These are phyloP conservation scores for Pichia sp. DNA, from an alignment of 1,139 yeast genomes.

Conservation along the genomic window DNA sequence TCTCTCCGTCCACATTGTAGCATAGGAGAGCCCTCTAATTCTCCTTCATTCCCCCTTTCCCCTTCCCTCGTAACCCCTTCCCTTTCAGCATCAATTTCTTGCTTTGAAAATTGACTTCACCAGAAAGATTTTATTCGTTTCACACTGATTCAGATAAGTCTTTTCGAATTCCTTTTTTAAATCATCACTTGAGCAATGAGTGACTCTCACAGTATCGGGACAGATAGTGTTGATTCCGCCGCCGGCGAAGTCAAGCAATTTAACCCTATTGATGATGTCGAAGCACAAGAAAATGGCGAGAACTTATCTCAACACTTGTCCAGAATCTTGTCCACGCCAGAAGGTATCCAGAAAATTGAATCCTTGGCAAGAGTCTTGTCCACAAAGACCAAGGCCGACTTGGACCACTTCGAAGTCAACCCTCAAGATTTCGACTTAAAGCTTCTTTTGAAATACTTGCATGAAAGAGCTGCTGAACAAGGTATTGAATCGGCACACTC, in stretches of 20 bases:
- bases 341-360: slow-evolving; percentile 26
- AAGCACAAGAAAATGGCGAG: slow-evolving; percentile 24
- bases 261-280: slow-evolving; percentile 24
- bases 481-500: slow-evolving; percentile 45
- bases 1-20: background rate
- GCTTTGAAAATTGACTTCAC: slow-evolving; percentile 6
- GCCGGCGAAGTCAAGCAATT: slow-evolving; percentile 23
- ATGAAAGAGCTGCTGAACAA: slow-evolving; percentile 35
- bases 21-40: background rate
- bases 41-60: background rate
- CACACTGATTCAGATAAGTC: background rate
- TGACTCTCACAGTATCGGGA: slow-evolving; percentile 17
- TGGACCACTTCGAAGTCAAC: slow-evolving; percentile 26
- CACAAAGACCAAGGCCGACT: slow-evolving; percentile 27
- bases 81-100: slow-evolving; percentile 2
- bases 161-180: background rate
- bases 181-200: slow-evolving; percentile 10
- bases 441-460: slow-evolving; percentile 37
- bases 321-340: slow-evolving; percentile 25
- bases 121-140: background rate
- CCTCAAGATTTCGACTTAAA: slow-evolving; percentile 27
- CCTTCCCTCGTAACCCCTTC: background rate
- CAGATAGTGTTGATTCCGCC: slow-evolving; percentile 26
- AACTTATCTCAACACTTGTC: slow-evolving; percentile 26
- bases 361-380: slow-evolving; percentile 28